A percentile compares a stretch with the other conserved stretches of the same genome.
phyloP scores from a whole-genome alignment of 2,329 filamentous ascomycete genomes.

The Pseudogymnoascus sp. region DNA sequence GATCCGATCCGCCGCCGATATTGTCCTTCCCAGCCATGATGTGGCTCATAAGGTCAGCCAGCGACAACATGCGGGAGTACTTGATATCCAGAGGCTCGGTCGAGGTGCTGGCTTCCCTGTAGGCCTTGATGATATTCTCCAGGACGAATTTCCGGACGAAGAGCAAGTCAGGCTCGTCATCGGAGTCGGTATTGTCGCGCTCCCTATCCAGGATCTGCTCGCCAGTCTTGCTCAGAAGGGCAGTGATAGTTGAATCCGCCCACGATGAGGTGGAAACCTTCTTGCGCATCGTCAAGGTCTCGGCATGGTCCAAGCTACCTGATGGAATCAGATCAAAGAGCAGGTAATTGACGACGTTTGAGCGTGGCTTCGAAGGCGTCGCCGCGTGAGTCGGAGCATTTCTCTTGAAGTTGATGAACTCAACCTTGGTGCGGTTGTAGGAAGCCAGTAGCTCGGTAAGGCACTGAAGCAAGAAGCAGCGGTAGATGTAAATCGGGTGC shows the following conservation, averaged over 20 bases:
- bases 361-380: constrained; percentile 89
- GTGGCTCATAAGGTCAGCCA: constrained; percentile 86
- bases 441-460: constrained; percentile 83
- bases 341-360: constrained; percentile 88
- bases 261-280: constrained; percentile 76
- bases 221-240: constrained; percentile 78
- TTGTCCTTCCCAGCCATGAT: constrained; percentile 80
- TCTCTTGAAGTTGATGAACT: constrained; percentile 98
- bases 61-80: constrained; percentile 78
- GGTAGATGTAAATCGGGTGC: constrained; percentile 92
- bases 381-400: constrained; percentile 72
- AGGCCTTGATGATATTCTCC: constrained; percentile 85
- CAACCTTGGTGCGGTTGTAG: constrained; percentile 92
- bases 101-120: constrained; percentile 77
- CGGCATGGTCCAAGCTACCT: constrained; percentile 60
- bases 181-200: constrained; percentile 54
- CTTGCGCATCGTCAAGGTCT: constrained; percentile 75
- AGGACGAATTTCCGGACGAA: constrained; percentile 94
- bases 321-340: constrained; percentile 67
- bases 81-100: constrained; percentile 75
- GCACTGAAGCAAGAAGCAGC: constrained; percentile 90
- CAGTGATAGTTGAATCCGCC: constrained; percentile 79
- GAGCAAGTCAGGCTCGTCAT: constrained; percentile 75
- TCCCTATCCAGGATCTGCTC: constrained; percentile 59
- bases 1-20: constrained; percentile 41